These are phyloP conservation scores for Magnusiomyces ingens DNA, from an alignment of 1,139 yeast genomes.

Conservation along the genomic window DNA sequence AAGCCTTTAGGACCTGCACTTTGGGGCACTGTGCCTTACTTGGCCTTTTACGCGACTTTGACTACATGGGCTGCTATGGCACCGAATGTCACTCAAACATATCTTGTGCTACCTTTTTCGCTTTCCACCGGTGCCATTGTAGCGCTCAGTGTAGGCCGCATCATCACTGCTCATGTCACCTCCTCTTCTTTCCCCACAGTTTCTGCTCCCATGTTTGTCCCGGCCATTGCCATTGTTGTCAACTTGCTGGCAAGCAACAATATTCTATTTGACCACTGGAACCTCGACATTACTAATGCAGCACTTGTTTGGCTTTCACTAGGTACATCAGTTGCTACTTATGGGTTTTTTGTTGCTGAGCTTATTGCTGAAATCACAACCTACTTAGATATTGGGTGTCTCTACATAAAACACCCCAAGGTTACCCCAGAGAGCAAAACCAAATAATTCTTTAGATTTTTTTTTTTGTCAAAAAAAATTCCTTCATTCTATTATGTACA, in stretches of 20 bases:
- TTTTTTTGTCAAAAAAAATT: too few species aligned
- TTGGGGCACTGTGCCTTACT: conserved; percentile 64
- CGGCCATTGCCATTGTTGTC: conserved; percentile 47
- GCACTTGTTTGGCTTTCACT: conserved; percentile 57
- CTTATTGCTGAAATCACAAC: conserved; percentile 77
- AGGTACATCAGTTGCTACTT: conserved; percentile 71
- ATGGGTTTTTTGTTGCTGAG: conserved; percentile 72
- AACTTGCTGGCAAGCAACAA: conserved; percentile 25
- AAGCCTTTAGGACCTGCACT: conserved; percentile 41
- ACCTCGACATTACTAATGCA: conserved; percentile 18
- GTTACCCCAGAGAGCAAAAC: conserved; percentile 6
- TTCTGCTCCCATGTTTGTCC: conserved; percentile 66
- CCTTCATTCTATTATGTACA: too few species aligned
- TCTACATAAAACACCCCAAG: conserved; percentile 75
- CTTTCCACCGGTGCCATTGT: conserved; percentile 65
- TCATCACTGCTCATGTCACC: conserved; percentile 83
- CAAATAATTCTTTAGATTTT: background rate
- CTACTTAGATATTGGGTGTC: conserved; percentile 78
- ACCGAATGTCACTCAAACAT: conserved; percentile 41
- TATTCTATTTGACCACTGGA: conserved; percentile 26
- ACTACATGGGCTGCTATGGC: conserved; percentile 41
- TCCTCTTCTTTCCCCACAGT: conserved; percentile 65
- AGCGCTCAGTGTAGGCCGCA: conserved; percentile 84
- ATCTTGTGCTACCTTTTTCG: conserved; percentile 48
- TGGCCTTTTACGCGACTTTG: conserved; percentile 53